Conservation (phyloP, 2,329 filamentous ascomycete genomes). For the Colletotrichum sp. region DNA sequence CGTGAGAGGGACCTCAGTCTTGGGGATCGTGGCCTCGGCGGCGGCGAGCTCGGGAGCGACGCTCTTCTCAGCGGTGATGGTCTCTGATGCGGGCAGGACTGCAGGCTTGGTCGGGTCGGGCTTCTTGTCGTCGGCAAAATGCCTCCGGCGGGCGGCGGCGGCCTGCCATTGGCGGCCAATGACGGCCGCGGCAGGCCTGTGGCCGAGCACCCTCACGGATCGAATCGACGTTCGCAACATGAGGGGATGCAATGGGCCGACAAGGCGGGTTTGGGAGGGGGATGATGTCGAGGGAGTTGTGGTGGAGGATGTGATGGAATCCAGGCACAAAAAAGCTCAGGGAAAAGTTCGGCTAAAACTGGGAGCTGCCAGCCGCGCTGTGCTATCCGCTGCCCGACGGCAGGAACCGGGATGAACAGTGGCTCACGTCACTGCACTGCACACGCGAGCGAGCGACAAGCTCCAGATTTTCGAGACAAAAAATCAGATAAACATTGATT, state of each 20-base stretch:
- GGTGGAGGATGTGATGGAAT: conserved; percentile 29
- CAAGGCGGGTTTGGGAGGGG: conserved; percentile 34
- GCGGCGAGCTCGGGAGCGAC: conserved; percentile 44
- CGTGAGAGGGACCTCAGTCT: conserved; percentile 43
- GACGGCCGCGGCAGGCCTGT: conserved; percentile 57
- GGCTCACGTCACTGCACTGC: conserved; percentile 8
- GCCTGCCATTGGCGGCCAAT: conserved; percentile 64
- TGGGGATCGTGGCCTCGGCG: conserved; percentile 40
- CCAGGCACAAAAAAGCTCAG: conserved; percentile 45
- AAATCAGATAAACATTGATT: neutral
- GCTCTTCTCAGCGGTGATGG: conserved; percentile 52
- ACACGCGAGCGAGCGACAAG: neutral
- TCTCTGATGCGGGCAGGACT: conserved; percentile 60
- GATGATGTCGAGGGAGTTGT: conserved; percentile 28
- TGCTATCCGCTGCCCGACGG: conserved; percentile 11
- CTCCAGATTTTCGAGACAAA: neutral
- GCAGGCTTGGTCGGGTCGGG: conserved; percentile 52
- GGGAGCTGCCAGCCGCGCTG: conserved; percentile 11
- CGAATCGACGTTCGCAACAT: conserved; percentile 75
- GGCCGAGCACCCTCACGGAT: conserved; percentile 65
- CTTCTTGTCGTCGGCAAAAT: conserved; percentile 61
- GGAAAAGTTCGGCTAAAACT: conserved; percentile 49
- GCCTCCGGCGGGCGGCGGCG: conserved; percentile 44
- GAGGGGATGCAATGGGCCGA: conserved; percentile 55
- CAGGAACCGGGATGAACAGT: conserved; percentile 22